Evolutionary conservation across 169 alveolate species (phyloP), one percentile per base, ranked within the genome.

Genomic region (Miamiensis avidus): DNA sequence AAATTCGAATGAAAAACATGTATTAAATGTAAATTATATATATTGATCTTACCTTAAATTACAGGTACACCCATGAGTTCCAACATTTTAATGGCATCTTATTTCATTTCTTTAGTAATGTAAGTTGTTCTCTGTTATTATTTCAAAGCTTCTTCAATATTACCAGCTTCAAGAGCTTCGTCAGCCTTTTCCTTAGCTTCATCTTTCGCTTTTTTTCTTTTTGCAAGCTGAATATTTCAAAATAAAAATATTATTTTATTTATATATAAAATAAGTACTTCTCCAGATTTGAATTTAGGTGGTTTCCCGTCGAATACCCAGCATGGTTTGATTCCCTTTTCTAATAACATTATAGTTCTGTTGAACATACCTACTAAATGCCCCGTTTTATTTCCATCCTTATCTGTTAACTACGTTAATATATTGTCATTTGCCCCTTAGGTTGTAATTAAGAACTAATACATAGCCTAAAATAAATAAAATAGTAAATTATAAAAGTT

Each of bases 281-380:
- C 92, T 65, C 88, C 89, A 30, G 73, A 64, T 79, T 93, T 98
- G 78, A 96, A 87, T 78, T 95, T 98, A 25, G 99, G 99, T 26
- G 99, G 99, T 49, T 94, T 97, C n/a, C 99, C 99, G 89, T 99
- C 99, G 91, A 99, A 98, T 28, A 99, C 99, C 96, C 98, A 99
- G 28, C 98, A 94, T 4, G 99, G 99, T 78, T 96, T 96, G 69
- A 99, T 94, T 27, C 99, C 96, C 85, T 94, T 91, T 83, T 95
- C 96, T 76, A 93, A 82, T 75, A 94, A 83, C 89, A 91, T 88
- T 49, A 92, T 78, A 28, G 96, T 89, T 31, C 96, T 65, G 78
- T 97, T 98, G 83, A 97, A 92, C 65, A 98, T 89, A 76, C 99
- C 96, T n/a, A 88, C 89, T 76, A 93, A 84, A 83, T 92, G 96